Evolutionary conservation across 1,139 yeast genomes (phyloP).

Genomic region (Nakaseomyces glabratus): DNA sequence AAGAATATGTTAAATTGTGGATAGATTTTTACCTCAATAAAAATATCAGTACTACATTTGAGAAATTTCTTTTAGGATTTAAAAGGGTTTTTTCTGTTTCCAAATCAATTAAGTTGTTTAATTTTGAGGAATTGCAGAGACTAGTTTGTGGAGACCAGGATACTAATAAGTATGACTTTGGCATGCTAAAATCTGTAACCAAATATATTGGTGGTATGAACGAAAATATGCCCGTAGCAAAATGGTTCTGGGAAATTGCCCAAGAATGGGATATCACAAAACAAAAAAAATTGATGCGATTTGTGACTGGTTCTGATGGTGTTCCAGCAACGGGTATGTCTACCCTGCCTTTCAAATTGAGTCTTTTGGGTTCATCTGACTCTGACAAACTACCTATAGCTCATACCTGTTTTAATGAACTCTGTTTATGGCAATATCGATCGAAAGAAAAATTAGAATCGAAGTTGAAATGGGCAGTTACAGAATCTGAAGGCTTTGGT

Average conservation of each 20-base stretch:
- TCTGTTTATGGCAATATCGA: constrained; percentile 62
- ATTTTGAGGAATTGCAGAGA: constrained; percentile 72
- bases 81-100: constrained; percentile 62
- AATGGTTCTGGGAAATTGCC: constrained; percentile 85
- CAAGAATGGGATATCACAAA: constrained; percentile 36
- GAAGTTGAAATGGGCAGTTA: constrained; percentile 58
- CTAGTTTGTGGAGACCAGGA: constrained; percentile 71
- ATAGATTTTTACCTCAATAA: constrained; percentile 50
- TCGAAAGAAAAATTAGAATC: constrained; percentile 42
- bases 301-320: constrained; percentile 85
- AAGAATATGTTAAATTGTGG: constrained; percentile 53
- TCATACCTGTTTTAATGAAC: constrained; percentile 89
- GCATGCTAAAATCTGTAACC: constrained; percentile 59
- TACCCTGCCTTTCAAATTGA: constrained; percentile 59
- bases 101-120: constrained; percentile 66
- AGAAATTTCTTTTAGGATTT: constrained; percentile 62
- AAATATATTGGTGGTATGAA: constrained; percentile 56
- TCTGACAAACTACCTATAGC: constrained; percentile 63
- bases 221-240: constrained; percentile 35
- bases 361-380: constrained; percentile 38
- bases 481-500: constrained; percentile 82
- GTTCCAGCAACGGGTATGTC: constrained; percentile 88
- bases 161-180: constrained; percentile 48
- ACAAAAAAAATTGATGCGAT: constrained; percentile 58
- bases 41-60: constrained; percentile 45